These are phyloP conservation scores for Trichophyton simii DNA, from an alignment of 2,329 filamentous ascomycete genomes.

Conservation along the genomic window DNA sequence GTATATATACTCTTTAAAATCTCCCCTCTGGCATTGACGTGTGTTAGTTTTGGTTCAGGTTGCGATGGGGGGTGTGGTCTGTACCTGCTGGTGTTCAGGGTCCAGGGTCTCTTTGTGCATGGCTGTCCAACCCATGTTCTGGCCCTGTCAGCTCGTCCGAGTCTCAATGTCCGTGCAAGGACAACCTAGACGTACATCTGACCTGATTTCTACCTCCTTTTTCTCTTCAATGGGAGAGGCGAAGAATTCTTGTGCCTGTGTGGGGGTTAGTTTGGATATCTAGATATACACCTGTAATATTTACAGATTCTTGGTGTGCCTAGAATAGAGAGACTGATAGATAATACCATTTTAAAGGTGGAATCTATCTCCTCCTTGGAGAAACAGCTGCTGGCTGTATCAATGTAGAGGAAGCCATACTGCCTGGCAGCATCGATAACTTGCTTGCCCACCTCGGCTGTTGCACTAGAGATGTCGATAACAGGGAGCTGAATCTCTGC, in stretches of 20 bases:
- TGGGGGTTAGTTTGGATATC: neutral
- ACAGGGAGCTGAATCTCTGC: slow-evolving; percentile 51
- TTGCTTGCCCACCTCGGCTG: slow-evolving; percentile 49
- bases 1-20: slow-evolving; percentile 65
- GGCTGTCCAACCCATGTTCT: slow-evolving; percentile 80
- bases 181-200: slow-evolving; percentile 34
- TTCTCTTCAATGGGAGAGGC: slow-evolving; percentile 58
- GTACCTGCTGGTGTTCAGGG: slow-evolving; percentile 64
- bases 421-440: slow-evolving; percentile 68
- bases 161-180: neutral
- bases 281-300: neutral
- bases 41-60: neutral
- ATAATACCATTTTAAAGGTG: slow-evolving; percentile 58
- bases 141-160: slow-evolving; percentile 1
- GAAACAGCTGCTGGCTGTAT: slow-evolving; percentile 59
- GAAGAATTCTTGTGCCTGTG: slow-evolving; percentile 61
- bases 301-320: neutral
- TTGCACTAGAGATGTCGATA: slow-evolving; percentile 60
- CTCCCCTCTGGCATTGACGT: slow-evolving; percentile 47
- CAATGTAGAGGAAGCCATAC: slow-evolving; percentile 83
- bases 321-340: neutral
- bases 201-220: slow-evolving; percentile 57
- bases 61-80: slow-evolving; percentile 13
- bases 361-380: slow-evolving; percentile 51
- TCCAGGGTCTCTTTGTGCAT: slow-evolving; percentile 86